A percentile compares a stretch with the other conserved stretches of the same genome.
Conservation (phyloP, 495 filamentous ascomycete species). For the Daldinia loculata region DNA sequence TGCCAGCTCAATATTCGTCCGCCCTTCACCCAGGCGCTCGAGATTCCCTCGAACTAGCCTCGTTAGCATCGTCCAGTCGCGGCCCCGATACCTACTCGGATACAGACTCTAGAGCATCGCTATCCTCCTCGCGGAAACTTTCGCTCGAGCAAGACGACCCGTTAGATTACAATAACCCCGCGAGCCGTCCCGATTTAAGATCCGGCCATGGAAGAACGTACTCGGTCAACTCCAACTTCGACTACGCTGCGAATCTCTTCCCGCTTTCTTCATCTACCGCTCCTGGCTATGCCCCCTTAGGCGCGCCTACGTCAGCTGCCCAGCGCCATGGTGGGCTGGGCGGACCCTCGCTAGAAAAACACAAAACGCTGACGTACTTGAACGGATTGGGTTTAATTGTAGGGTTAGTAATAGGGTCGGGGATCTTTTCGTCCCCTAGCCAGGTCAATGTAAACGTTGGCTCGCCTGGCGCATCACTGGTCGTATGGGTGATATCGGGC, state of each 20-base stretch:
- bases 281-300: slow-evolving; percentile 79
- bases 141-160: slow-evolving; percentile 90
- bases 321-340: slow-evolving; percentile 56
- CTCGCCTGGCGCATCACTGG: slow-evolving; percentile 87
- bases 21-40: slow-evolving; percentile 63
- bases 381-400: slow-evolving; percentile 92
- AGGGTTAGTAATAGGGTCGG: slow-evolving; percentile 94
- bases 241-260: slow-evolving; percentile 90
- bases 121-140: slow-evolving; percentile 88
- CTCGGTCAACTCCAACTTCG: slow-evolving; percentile 91
- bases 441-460: slow-evolving; percentile 94
- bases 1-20: slow-evolving; percentile 58
- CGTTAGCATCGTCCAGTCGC: slow-evolving; percentile 82
- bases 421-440: slow-evolving; percentile 94
- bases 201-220: slow-evolving; percentile 73
- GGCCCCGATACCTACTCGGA: slow-evolving; percentile 65
- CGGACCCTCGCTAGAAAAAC: slow-evolving; percentile 79
- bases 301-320: slow-evolving; percentile 68
- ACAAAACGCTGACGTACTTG: slow-evolving; percentile 93
- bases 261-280: slow-evolving; percentile 88
- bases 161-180: slow-evolving; percentile 67
- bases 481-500: slow-evolving; percentile 91
- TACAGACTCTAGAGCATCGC: slow-evolving; percentile 78
- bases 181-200: slow-evolving; percentile 55
- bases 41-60: slow-evolving; percentile 96